Base-by-base conservation (phyloP, 2,329 filamentous ascomycete species). In the Xylariaceae sp. region DNA sequence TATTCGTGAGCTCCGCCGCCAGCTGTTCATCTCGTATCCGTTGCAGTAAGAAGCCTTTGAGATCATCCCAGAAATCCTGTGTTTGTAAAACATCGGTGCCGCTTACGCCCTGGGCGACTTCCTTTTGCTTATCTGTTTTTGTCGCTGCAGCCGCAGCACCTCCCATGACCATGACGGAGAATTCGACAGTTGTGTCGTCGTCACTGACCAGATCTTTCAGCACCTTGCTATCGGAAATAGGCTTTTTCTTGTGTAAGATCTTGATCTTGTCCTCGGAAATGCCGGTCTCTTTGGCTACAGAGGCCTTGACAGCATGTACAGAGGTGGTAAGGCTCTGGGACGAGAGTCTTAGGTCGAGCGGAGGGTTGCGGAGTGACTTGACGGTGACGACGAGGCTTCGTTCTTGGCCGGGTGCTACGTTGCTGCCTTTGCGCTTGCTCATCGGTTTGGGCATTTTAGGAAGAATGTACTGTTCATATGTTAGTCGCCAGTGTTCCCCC, bases 161-260 rank as follows among this genome's bases (percentile, higher is more conserved):
- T 3, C 89, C 90, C 71, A 96, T 86, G 17, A 97, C 82, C 92
- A 98, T 98, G 53, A 97, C 83, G 1, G 86, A 86, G 61, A 98
- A 87, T 73, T 96, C 92, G 0, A 94, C 79, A 1, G 66, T 74
- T 65, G 65, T 80, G 24, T 76, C 79, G 2, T 46, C 62, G 3
- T 83, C 79, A 0, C 79, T 80, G 1, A 93, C 65, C 0, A 96
- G 71, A 56, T 96, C 93, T 54, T 85, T 84, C 5, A 97, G 75
- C 1, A 89, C 86, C 77, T 94, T 95, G 64, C 82, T 85, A 69
- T 96, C 92, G 0, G 82, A 72, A 0, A 92, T 84, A 0, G 94
- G 94, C 75, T 96, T 96, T 79, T 95, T 96, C 74, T 90, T 90
- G 71, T 89, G 84, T 60, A 99, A 77, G 8, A 99, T 76, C 77